Conservation (phyloP, 1,139 yeast species). For the Saccharomyces hybrid region DNA sequence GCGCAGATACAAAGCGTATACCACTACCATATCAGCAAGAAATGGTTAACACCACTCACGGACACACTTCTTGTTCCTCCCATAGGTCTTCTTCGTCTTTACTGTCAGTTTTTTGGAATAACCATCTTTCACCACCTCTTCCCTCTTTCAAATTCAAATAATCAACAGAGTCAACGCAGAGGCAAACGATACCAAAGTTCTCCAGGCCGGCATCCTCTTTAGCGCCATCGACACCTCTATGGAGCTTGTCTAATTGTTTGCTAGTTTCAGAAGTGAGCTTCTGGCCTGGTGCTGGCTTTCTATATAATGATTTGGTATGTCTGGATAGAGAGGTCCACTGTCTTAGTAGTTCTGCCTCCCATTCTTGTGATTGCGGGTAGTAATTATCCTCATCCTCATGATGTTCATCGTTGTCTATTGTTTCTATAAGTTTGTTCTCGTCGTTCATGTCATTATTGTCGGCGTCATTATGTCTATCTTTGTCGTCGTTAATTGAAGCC, state of each 20-base stretch:
- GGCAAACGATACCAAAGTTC: conserved; percentile 61
- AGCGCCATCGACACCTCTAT: conserved; percentile 79
- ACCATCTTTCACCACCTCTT: conserved; percentile 36
- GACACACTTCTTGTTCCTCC: conserved; percentile 74
- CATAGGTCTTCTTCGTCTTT: conserved; percentile 51
- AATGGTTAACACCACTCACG: conserved; percentile 33
- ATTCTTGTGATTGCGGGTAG: conserved; percentile 52
- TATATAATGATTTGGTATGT: conserved; percentile 52
- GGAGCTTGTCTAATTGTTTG: conserved; percentile 57
- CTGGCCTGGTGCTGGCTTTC: conserved; percentile 66
- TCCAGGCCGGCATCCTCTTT: conserved; percentile 61
- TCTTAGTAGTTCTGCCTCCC: conserved; percentile 54
- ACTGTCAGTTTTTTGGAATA: conserved; percentile 44
- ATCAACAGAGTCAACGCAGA: conserved; percentile 71
- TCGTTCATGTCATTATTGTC: conserved; percentile 1
- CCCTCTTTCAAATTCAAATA: conserved; percentile 45
- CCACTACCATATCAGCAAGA: not conserved
- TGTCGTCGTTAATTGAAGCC: conserved; percentile 3
- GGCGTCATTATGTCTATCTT: not conserved
- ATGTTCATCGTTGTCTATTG: conserved; percentile 4
- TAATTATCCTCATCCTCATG: conserved; percentile 10
- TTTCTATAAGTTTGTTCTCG: conserved; percentile 8
- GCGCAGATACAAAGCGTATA: not conserved
- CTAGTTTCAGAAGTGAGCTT: conserved; percentile 48
- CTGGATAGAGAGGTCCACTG: conserved; percentile 59